Conservation (phyloP, 2,329 filamentous ascomycete species). For the Pyrenochaeta sp. region DNA sequence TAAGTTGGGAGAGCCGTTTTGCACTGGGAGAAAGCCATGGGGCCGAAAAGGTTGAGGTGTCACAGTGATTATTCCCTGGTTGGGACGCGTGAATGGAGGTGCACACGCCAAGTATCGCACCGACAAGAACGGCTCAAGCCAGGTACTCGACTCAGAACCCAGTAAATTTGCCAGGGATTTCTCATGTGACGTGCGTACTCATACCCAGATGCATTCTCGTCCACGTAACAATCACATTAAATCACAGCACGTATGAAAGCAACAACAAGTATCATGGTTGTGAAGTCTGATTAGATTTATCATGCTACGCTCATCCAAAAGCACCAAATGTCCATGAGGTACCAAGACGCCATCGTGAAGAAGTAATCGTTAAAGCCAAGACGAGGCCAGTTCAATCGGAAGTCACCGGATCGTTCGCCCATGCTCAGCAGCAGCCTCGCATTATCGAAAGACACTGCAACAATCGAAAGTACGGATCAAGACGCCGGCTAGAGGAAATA, state of each 20-base stretch:
- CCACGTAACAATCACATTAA: not conserved
- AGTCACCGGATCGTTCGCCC: constrained; percentile 4
- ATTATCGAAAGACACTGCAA: constrained; percentile 1
- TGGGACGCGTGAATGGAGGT: constrained; percentile 22
- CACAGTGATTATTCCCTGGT: constrained; percentile 20
- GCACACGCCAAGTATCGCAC: constrained; percentile 17
- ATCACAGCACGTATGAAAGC: not conserved
- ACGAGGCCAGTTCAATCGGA: constrained; percentile 8
- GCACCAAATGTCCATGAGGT: constrained; percentile 4
- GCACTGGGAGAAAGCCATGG: constrained; percentile 28
- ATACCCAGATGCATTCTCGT: not conserved
- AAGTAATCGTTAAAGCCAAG: constrained; percentile 15
- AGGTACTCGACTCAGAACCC: not conserved
- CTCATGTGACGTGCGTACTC: not conserved
- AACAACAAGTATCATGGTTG: not conserved
- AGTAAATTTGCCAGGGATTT: not conserved
- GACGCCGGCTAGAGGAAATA: constrained; percentile 16
- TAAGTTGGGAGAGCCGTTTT: constrained; percentile 9
- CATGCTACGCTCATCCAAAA: constrained; percentile 13
- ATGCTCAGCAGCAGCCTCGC: not conserved
- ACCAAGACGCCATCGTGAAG: constrained; percentile 20
- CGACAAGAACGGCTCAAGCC: not conserved
- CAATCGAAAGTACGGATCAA: constrained; percentile 1
- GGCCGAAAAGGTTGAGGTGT: constrained; percentile 21
- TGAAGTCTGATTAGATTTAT: constrained; percentile 19